A percentile compares a stretch with the other conserved stretches of the same genome.
phyloP scores from a whole-genome alignment of 2,329 filamentous ascomycete genomes.

The Myriosclerotinia scirpicola region DNA sequence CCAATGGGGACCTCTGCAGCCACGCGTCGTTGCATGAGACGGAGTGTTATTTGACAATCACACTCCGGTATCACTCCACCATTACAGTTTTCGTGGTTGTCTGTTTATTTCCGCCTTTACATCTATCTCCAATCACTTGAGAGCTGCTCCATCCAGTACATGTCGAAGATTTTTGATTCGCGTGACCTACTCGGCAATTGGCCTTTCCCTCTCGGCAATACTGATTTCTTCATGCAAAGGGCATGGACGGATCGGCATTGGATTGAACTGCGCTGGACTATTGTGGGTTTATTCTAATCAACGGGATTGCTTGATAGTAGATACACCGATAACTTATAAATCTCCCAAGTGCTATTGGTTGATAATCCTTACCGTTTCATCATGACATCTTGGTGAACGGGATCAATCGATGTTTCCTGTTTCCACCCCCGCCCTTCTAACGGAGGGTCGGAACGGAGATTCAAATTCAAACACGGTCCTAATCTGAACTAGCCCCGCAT shows the following conservation, averaged over 20 bases:
- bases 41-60: not conserved
- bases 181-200: not conserved
- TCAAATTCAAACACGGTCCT: not conserved
- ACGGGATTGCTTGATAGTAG: no score
- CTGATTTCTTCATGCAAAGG: not conserved
- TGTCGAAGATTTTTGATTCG: not conserved
- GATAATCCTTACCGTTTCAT: no score
- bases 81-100: not conserved
- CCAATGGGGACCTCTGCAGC: not conserved
- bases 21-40: not conserved
- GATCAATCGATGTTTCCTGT: no score
- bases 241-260: no score
- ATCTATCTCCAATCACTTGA: not conserved
- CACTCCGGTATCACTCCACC: not conserved
- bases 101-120: not conserved
- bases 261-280: no score
- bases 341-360: no score
- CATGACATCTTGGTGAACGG: no score
- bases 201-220: not conserved
- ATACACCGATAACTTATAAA: no score
- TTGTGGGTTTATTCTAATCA: no score
- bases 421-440: not conserved
- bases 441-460: slow-evolving; percentile 5
- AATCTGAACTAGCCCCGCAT: not conserved
- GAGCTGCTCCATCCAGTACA: not conserved